Percentiles rank a stretch among this genome's conserved stretches.
These are phyloP conservation scores for Benincasa hispida DNA, from an alignment of 306 rosid genomes.

Conservation along the genomic window DNA sequence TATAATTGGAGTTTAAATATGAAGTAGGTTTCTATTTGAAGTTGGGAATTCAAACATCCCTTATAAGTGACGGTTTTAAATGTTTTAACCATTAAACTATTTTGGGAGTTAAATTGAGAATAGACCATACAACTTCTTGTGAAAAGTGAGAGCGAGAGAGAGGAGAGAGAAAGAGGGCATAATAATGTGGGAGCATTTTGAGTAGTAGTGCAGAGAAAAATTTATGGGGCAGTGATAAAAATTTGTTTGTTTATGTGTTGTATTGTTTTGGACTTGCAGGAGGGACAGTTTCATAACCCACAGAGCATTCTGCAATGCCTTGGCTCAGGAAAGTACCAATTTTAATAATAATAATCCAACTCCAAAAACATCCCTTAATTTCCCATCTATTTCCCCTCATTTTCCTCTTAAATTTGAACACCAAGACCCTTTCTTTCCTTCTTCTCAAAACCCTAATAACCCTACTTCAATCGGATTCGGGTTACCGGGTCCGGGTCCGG, in stretches of 20 bases:
- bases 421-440: not conserved
- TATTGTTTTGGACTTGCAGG: constrained; percentile 22
- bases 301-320: constrained; percentile 80
- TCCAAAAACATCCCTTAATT: not conserved
- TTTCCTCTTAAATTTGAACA: not conserved
- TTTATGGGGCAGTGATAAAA: constrained; percentile 1
- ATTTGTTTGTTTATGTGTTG: constrained; percentile 21
- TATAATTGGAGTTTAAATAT: too few relatives aligned
- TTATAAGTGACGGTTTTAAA: too few relatives aligned
- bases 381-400: not conserved
- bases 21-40: too few relatives aligned
- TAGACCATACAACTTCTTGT: too few relatives aligned
- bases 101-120: too few relatives aligned
- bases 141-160: too few relatives aligned
- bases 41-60: too few relatives aligned
- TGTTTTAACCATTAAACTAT: too few relatives aligned
- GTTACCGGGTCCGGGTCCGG: constrained; percentile 6
- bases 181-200: too few relatives aligned
- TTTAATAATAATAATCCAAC: not conserved
- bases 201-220: not conserved
- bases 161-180: too few relatives aligned
- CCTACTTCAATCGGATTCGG: constrained; percentile 6
- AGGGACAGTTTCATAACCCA: constrained; percentile 90
- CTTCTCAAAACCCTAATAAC: constrained; percentile 26
- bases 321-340: constrained; percentile 45